A percentile compares a stretch with the other conserved stretches of the same genome.
These are phyloP conservation scores for Trichomonascaceae sp. DNA, from an alignment of 1,139 yeast species.

Conservation along the genomic window DNA sequence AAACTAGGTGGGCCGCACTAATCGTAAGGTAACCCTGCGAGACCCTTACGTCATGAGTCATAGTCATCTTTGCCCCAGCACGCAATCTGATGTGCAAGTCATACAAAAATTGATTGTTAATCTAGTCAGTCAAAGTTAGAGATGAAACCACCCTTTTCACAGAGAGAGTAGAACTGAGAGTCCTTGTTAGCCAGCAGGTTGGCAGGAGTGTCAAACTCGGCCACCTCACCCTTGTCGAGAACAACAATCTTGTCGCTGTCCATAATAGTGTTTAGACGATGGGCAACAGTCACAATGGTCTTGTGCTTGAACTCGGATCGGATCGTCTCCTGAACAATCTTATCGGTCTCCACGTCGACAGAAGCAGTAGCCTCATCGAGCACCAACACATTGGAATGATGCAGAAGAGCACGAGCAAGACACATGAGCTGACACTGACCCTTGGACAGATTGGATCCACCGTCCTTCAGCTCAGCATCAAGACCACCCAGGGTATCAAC, in stretches of 20 bases:
- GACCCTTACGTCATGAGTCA: too few species aligned
- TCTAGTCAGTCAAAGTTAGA: too few species aligned
- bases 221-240: slow-evolving; percentile 51
- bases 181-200: slow-evolving; percentile 32
- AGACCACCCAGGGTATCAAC: slow-evolving; percentile 31
- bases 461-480: slow-evolving; percentile 27
- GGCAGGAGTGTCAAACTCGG: slow-evolving; percentile 56
- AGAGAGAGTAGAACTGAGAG: slow-evolving; percentile 31
- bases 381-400: slow-evolving; percentile 45
- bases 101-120: too few species aligned
- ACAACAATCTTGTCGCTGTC: slow-evolving; percentile 60
- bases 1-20: too few species aligned
- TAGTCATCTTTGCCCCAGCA: too few species aligned
- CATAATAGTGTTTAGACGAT: slow-evolving; percentile 66
- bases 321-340: slow-evolving; percentile 59
- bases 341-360: slow-evolving; percentile 67
- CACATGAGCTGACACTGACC: slow-evolving; percentile 70
- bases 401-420: slow-evolving; percentile 54
- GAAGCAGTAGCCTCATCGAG: slow-evolving; percentile 79
- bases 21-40: too few species aligned
- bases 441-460: slow-evolving; percentile 58
- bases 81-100: too few species aligned
- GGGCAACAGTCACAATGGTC: slow-evolving; percentile 69
- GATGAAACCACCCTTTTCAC: slow-evolving; percentile 6
- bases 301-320: slow-evolving; percentile 46